These are phyloP conservation scores for Thelonectria discophora DNA, from an alignment of 2,329 filamentous ascomycete genomes.

Conservation along the genomic window DNA sequence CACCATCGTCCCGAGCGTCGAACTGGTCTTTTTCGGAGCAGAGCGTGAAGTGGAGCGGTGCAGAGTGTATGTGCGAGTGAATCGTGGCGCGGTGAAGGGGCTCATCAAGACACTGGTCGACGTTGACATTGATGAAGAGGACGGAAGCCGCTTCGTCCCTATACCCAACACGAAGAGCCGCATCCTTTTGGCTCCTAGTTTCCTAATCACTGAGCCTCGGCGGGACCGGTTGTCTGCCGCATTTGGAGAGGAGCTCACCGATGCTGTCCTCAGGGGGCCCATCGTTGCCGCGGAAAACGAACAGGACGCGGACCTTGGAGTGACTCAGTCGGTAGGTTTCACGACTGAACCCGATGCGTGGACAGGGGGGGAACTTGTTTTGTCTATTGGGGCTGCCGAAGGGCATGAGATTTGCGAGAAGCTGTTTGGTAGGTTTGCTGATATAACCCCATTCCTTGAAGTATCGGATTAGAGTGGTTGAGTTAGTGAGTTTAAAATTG, in stretches of 20 bases:
- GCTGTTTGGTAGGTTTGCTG: neutral
- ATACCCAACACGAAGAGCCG: neutral
- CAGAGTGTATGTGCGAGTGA: neutral
- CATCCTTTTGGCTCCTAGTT: neutral
- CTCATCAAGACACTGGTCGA: neutral
- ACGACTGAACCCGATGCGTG: neutral
- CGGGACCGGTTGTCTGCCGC: neutral
- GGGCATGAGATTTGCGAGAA: neutral
- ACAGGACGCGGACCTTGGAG: neutral
- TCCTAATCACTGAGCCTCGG: neutral
- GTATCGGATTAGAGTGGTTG: too few relatives aligned
- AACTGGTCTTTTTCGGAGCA: neutral
- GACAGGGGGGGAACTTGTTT: neutral
- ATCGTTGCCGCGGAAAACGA: too few relatives aligned
- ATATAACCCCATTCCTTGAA: neutral
- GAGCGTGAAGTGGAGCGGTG: neutral
- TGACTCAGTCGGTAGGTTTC: neutral
- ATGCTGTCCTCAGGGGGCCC: neutral
- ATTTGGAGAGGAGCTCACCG: neutral
- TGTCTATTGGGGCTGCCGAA: neutral
- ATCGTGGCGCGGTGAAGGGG: neutral
- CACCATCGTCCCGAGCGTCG: neutral
- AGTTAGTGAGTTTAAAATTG: too few relatives aligned
- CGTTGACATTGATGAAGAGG: neutral
- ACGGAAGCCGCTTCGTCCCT: neutral